These are phyloP conservation scores for Lumnitzera littorea DNA, from an alignment of 345 rosid species.

Conservation along the genomic window DNA sequence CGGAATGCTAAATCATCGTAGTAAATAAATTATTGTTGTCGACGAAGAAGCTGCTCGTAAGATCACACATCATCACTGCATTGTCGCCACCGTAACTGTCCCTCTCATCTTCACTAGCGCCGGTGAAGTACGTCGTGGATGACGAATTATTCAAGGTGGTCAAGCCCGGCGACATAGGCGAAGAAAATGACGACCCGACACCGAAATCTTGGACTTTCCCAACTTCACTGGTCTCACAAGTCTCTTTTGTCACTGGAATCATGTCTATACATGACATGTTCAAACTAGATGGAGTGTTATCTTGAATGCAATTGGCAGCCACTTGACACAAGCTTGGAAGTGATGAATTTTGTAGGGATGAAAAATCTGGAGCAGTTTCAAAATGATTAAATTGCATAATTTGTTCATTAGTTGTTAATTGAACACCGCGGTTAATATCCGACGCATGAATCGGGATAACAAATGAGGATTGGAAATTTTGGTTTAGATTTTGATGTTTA, in stretches of 20 bases:
- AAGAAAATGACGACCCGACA: constrained; percentile 29
- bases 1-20: background rate
- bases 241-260: constrained; percentile 4
- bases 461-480: constrained; percentile 1
- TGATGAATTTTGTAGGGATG: too few species aligned
- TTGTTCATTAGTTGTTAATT: too few species aligned
- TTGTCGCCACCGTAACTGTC: constrained; percentile 36
- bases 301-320: background rate
- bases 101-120: constrained; percentile 54
- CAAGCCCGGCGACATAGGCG: constrained; percentile 44
- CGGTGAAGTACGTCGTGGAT: constrained; percentile 31
- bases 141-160: constrained; percentile 56
- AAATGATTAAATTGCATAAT: background rate
- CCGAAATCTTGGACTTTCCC: constrained; percentile 15
- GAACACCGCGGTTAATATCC: too few species aligned
- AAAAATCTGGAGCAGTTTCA: too few species aligned
- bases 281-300: constrained; percentile 7
- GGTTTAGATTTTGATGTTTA: constrained; percentile 12
- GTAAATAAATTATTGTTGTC: constrained; percentile 33
- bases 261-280: background rate
- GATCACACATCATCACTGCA: constrained; percentile 23
- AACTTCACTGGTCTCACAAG: constrained; percentile 2
- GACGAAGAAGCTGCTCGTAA: constrained; percentile 26
- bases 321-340: too few species aligned
- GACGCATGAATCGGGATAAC: background rate